phyloP scores from a whole-genome alignment of 257 asterid genomes.

The Solanum peruvianum region DNA sequence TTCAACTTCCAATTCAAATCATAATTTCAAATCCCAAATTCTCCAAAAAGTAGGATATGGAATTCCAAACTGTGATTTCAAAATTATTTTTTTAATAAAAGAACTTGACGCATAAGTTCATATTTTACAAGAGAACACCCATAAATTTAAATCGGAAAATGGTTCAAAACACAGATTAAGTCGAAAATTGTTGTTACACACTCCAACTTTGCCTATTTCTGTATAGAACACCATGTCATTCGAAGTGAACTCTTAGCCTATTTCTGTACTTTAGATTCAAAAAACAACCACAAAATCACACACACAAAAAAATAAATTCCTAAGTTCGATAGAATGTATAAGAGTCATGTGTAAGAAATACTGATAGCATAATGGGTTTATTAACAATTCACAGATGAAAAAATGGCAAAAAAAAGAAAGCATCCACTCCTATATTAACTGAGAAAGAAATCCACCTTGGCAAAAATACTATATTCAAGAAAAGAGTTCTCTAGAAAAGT shows the following conservation, averaged over 20 bases:
- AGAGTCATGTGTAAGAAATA: background rate
- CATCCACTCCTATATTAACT: too few relatives aligned
- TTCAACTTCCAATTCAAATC: background rate
- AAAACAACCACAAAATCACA: background rate
- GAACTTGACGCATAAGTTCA: background rate
- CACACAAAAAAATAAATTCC: background rate
- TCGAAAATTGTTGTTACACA: background rate
- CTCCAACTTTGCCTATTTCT: background rate
- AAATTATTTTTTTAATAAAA: background rate
- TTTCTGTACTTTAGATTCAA: background rate
- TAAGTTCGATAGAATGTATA: background rate
- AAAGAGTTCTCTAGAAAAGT: background rate
- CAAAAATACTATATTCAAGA: background rate
- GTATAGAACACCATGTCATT: background rate
- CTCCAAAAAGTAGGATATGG: background rate
- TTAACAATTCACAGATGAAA: too few relatives aligned
- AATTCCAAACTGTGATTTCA: background rate
- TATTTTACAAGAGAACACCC: background rate
- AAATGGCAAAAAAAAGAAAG: too few relatives aligned
- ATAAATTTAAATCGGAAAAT: background rate
- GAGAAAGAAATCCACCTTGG: too few relatives aligned
- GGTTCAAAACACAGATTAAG: background rate
- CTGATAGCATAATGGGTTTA: background rate
- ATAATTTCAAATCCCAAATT: background rate
- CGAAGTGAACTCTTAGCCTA: background rate